Conservation (phyloP, 2,329 filamentous ascomycete genomes). For the Fusarium siculi region DNA sequence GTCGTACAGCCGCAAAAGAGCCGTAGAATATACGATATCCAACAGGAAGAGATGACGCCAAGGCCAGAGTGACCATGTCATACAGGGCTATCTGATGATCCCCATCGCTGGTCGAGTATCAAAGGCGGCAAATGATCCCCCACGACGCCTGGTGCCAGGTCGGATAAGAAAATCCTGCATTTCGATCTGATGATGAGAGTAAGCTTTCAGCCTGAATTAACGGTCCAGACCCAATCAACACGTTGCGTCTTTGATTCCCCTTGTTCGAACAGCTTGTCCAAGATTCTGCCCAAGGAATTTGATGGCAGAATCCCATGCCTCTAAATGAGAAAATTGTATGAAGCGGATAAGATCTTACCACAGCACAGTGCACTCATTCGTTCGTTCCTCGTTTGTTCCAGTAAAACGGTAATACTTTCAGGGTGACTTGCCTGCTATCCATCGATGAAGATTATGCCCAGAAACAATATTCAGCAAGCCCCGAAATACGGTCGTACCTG, state of each 20-base stretch:
- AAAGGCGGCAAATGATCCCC: neutral
- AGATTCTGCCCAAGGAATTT: neutral
- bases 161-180: neutral
- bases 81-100: slow-evolving; percentile 1
- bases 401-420: neutral
- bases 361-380: neutral
- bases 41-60: slow-evolving; percentile 6
- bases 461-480: neutral
- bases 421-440: neutral
- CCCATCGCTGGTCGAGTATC: neutral
- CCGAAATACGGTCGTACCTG: neutral
- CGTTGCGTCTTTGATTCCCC: neutral
- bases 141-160: neutral
- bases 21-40: neutral
- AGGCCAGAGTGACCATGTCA: slow-evolving; percentile 13
- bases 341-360: neutral
- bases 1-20: neutral
- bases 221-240: neutral
- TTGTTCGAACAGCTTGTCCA: neutral
- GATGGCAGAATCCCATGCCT: neutral
- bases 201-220: slow-evolving; percentile 1
- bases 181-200: neutral
- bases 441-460: neutral
- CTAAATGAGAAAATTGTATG: neutral
- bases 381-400: neutral